phyloP scores from a whole-genome alignment of 306 rosid species.

The Purshia tridentata region DNA sequence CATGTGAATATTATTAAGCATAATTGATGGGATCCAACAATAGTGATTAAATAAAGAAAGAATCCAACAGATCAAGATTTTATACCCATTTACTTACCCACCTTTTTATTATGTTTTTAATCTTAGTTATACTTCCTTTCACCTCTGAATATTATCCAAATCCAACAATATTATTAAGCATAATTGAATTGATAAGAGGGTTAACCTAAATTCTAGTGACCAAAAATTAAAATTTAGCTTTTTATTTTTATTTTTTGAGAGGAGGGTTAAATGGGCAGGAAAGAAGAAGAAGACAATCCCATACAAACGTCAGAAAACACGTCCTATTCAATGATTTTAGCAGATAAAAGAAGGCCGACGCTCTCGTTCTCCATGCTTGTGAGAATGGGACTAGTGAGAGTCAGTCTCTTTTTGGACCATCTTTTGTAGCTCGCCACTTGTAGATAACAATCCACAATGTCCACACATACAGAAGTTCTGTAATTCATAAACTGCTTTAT shows the following conservation, averaged over 20 bases:
- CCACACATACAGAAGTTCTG: too few relatives aligned
- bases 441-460: neutral
- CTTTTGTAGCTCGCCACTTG: neutral
- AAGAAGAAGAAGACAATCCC: neutral
- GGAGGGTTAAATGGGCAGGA: too few relatives aligned
- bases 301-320: neutral
- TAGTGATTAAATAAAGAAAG: too few relatives aligned
- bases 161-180: too few relatives aligned
- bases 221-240: neutral
- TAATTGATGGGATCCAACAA: neutral
- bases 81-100: too few relatives aligned
- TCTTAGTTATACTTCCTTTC: too few relatives aligned
- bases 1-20: neutral
- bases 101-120: too few relatives aligned
- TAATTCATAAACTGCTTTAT: constrained; percentile 9
- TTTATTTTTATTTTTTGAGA: too few relatives aligned
- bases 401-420: neutral
- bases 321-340: neutral
- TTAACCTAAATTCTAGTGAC: too few relatives aligned
- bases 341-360: neutral
- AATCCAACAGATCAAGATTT: too few relatives aligned
- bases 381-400: neutral
- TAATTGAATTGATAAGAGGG: too few relatives aligned
- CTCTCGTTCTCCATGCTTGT: neutral
- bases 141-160: too few relatives aligned